Evolutionary conservation across 805 yeast species (phyloP).

Genomic region (Zygoascus flipseniorum): DNA sequence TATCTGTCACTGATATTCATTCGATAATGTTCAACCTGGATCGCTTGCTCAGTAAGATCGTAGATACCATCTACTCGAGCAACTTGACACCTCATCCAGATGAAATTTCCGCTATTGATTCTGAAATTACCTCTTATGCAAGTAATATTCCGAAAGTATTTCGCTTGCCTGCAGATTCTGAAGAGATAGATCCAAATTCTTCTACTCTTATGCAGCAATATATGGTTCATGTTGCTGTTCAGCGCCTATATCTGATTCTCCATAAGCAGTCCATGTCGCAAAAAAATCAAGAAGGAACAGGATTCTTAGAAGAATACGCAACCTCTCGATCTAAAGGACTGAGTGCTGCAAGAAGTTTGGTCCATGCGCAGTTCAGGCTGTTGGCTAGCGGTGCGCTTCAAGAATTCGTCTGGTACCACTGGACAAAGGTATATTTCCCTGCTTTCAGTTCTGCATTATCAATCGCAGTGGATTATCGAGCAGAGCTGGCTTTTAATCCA

Average conservation of each 20-base stretch:
- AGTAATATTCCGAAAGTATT: neutral
- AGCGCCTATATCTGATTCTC: neutral
- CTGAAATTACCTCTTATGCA: neutral
- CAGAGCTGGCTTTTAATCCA: neutral
- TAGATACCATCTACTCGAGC: neutral
- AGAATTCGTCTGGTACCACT: slow-evolving; percentile 4
- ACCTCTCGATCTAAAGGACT: neutral
- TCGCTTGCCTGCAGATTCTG: neutral
- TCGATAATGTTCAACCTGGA: neutral
- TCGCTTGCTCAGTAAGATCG: neutral
- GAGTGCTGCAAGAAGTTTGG: neutral
- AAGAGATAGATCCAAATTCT: neutral
- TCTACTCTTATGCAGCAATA: neutral
- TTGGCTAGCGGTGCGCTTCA: neutral
- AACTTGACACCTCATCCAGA: neutral
- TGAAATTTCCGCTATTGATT: neutral
- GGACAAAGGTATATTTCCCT: slow-evolving; percentile 2
- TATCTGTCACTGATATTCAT: neutral
- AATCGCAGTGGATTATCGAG: neutral
- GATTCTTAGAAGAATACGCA: neutral
- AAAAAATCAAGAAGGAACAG: neutral
- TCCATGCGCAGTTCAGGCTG: neutral
- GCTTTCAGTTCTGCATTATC: slow-evolving; percentile 2
- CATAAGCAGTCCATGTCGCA: neutral
- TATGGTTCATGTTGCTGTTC: neutral